Conservation (phyloP, 2,329 filamentous ascomycete genomes). For the Rhynchosporium agropyri region DNA sequence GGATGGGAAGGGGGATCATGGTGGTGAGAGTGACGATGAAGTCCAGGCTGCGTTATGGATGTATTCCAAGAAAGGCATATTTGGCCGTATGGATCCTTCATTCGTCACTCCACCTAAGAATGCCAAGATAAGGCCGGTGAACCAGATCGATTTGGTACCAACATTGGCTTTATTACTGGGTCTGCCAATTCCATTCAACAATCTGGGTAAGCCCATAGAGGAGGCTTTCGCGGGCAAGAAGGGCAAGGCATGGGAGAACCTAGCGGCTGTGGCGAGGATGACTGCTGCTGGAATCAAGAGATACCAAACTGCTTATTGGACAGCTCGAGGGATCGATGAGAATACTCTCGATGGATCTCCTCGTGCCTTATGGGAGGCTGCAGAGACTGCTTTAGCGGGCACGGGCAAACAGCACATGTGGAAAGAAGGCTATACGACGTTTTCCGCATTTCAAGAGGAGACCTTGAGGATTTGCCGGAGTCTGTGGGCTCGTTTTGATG, state of each 20-base stretch:
- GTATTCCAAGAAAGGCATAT: constrained; percentile 87
- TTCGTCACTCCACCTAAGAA: constrained; percentile 62
- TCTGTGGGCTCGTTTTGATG: constrained; percentile 91
- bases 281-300: constrained; percentile 83
- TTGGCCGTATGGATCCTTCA: constrained; percentile 72
- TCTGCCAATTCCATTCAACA: constrained; percentile 94
- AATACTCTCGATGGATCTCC: constrained; percentile 57
- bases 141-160: constrained; percentile 94
- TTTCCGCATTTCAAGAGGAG: constrained; percentile 73
- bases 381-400: constrained; percentile 41
- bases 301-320: constrained; percentile 84
- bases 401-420: constrained; percentile 47
- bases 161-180: constrained; percentile 87
- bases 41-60: constrained; percentile 96
- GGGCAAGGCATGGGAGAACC: constrained; percentile 72
- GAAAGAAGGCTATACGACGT: constrained; percentile 57
- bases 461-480: constrained; percentile 79
- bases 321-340: constrained; percentile 68
- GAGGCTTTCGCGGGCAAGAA: constrained; percentile 80
- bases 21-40: constrained; percentile 97
- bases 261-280: constrained; percentile 76
- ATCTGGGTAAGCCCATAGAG: constrained; percentile 87
- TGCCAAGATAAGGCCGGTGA: constrained; percentile 74
- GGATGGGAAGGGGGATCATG: constrained; percentile 96
- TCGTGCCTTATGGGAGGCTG: constrained; percentile 60